Evolutionary conservation across 2,329 filamentous ascomycete species (phyloP).

Genomic region (Bipolaris zeicola): DNA sequence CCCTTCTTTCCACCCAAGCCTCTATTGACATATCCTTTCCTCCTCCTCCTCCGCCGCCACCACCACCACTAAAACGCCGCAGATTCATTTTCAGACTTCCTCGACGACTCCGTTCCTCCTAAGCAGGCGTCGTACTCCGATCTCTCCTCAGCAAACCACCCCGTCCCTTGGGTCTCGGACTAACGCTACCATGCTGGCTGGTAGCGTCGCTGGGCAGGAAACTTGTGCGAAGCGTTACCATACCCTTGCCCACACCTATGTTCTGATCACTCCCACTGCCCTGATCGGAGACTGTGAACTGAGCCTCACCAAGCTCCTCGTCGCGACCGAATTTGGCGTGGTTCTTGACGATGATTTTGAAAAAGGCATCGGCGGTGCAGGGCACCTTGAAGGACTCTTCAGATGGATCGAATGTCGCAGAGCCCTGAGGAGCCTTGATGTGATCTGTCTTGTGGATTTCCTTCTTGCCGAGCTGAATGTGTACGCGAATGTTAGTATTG

Average conservation of each 20-base stretch:
- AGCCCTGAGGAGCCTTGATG: constrained; percentile 71
- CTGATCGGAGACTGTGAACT: constrained; percentile 92
- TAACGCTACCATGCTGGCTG: constrained; percentile 43
- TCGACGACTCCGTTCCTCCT: constrained; percentile 1
- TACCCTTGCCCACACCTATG: constrained; percentile 73
- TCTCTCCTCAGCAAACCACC: constrained; percentile 55
- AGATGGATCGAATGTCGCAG: constrained; percentile 54
- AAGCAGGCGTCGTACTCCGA: constrained; percentile 12
- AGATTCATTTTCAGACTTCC: neutral
- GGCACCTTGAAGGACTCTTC: constrained; percentile 76
- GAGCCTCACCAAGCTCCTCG: constrained; percentile 78
- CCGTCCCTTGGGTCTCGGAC: constrained; percentile 31
- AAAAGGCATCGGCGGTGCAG: constrained; percentile 82
- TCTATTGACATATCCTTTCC: neutral
- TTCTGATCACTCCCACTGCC: constrained; percentile 71
- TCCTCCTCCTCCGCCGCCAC: neutral
- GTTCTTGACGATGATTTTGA: constrained; percentile 84
- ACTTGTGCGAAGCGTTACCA: constrained; percentile 73
- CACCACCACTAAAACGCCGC: neutral
- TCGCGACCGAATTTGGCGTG: constrained; percentile 85
- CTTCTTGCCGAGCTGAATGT: constrained; percentile 71
- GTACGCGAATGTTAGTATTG: constrained; percentile 77
- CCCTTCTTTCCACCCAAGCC: neutral
- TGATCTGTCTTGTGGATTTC: constrained; percentile 91
- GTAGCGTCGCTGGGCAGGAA: constrained; percentile 62